These are phyloP conservation scores for Alternaria sp. DNA, from an alignment of 2,329 filamentous ascomycete genomes.

Conservation along the genomic window DNA sequence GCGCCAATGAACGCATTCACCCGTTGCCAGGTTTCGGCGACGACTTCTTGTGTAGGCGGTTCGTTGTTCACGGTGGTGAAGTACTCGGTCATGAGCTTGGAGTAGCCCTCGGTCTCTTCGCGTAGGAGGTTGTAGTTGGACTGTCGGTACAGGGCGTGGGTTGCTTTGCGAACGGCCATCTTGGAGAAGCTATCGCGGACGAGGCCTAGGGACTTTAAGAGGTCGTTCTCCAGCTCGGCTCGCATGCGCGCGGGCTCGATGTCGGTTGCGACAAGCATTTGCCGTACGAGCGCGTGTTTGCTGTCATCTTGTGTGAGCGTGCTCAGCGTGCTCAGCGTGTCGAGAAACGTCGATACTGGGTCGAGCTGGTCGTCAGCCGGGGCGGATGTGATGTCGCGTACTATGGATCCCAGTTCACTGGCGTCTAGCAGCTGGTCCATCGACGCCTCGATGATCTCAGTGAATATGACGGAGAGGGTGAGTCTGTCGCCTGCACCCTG, in stretches of 20 bases:
- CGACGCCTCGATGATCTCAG: slow-evolving; percentile 82
- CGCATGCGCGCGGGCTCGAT: slow-evolving; percentile 78
- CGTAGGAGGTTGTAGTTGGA: slow-evolving; percentile 95
- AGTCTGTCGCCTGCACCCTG: slow-evolving; percentile 71
- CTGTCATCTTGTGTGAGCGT: slow-evolving; percentile 77
- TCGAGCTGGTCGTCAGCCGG: slow-evolving; percentile 55
- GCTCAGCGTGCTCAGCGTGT: slow-evolving; percentile 79
- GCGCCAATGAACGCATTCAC: slow-evolving; percentile 95
- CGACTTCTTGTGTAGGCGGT: slow-evolving; percentile 74
- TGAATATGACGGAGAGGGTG: slow-evolving; percentile 74
- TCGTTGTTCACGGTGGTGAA: slow-evolving; percentile 84
- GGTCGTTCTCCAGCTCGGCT: slow-evolving; percentile 77
- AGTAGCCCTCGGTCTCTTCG: slow-evolving; percentile 96
- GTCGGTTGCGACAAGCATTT: slow-evolving; percentile 73
- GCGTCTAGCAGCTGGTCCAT: slow-evolving; percentile 72
- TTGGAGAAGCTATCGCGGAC: slow-evolving; percentile 85
- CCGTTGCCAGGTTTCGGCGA: slow-evolving; percentile 85
- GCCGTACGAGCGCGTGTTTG: slow-evolving; percentile 63
- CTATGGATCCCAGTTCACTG: slow-evolving; percentile 70
- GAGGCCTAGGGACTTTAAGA: slow-evolving; percentile 77
- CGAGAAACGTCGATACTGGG: slow-evolving; percentile 72
- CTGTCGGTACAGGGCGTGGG: slow-evolving; percentile 91
- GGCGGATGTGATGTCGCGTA: slow-evolving; percentile 74
- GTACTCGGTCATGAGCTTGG: slow-evolving; percentile 93
- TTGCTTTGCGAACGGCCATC: slow-evolving; percentile 86